phyloP scores from a whole-genome alignment of 2,329 filamentous ascomycete genomes.

The Metarhizium guizhouense region DNA sequence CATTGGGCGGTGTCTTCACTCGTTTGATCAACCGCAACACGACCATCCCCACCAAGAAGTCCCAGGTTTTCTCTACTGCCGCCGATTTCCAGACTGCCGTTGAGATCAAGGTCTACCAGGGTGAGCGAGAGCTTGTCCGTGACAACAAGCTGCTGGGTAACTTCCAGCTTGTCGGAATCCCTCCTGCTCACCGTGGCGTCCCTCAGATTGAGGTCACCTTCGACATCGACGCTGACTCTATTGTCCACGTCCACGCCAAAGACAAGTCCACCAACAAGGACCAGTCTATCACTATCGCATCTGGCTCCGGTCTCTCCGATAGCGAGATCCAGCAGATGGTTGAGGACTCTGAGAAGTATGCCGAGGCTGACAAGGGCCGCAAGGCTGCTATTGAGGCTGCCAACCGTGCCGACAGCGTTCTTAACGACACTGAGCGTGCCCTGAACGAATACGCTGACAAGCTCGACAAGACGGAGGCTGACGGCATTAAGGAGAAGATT shows the following conservation, averaged over 20 bases:
- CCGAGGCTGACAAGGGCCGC: conserved; percentile 90
- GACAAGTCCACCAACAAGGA: conserved; percentile 99
- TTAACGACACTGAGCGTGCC: conserved; percentile 97
- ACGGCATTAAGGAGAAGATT: conserved; percentile 92
- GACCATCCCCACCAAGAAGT: conserved; percentile 99
- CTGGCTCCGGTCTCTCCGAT: conserved; percentile 92
- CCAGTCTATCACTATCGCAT: conserved; percentile 98
- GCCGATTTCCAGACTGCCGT: conserved; percentile 98
- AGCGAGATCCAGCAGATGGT: conserved; percentile 96
- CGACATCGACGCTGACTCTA: conserved; percentile 96
- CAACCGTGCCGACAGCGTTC: conserved; percentile 92
- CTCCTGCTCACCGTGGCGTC: conserved; percentile 90
- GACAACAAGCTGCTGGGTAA: conserved; percentile 99
- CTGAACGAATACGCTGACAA: conserved; percentile 94
- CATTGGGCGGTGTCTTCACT: conserved; percentile 94
- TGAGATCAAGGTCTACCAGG: conserved; percentile 99
- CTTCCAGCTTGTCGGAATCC: conserved; percentile 98
- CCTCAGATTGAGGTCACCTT: conserved; percentile 97
- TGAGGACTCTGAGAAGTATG: conserved; percentile 93
- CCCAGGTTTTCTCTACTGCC: conserved; percentile 90
- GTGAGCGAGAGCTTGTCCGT: conserved; percentile 96
- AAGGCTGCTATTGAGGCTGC: conserved; percentile 91
- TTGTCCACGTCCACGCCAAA: conserved; percentile 96
- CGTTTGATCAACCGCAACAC: conserved; percentile 98
- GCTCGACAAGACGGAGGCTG: conserved; percentile 93